A percentile compares a stretch with the other conserved stretches of the same genome.
Evolutionary conservation across 345 rosid genomes (phyloP).

Genomic region (Syzygium grande): DNA sequence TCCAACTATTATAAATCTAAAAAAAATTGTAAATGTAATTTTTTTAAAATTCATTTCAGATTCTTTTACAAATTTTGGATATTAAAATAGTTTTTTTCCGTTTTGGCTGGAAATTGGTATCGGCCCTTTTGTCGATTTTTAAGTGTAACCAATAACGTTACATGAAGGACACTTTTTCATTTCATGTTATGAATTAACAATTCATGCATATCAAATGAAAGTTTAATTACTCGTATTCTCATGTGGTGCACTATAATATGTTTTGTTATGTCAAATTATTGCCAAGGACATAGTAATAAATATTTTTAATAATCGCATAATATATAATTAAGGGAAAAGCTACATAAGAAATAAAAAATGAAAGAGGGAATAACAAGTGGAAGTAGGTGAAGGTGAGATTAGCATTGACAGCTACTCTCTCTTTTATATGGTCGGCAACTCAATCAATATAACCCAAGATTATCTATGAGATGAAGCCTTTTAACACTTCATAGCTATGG

Average conservation of each 20-base stretch:
- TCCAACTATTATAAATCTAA: neutral
- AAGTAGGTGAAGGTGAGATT: neutral
- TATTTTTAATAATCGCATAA: neutral
- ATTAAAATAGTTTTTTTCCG: neutral
- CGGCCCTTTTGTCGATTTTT: neutral
- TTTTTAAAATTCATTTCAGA: neutral
- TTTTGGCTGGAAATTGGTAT: neutral
- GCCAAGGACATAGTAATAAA: neutral
- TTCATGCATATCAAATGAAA: neutral
- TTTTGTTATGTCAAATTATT: neutral
- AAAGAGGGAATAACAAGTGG: neutral
- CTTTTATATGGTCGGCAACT: neutral
- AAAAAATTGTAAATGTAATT: neutral
- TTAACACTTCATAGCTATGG: neutral
- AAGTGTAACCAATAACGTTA: neutral
- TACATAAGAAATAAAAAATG: neutral
- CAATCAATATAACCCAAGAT: neutral
- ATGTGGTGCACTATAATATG: neutral
- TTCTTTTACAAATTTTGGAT: fast-evolving
- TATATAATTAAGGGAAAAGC: neutral
- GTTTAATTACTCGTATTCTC: neutral
- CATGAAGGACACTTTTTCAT: neutral
- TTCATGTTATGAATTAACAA: neutral
- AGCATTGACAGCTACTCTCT: neutral
- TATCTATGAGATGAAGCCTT: neutral